These are phyloP conservation scores for Penicillium sp. DNA, from an alignment of 2,329 filamentous ascomycete genomes.

Conservation along the genomic window DNA sequence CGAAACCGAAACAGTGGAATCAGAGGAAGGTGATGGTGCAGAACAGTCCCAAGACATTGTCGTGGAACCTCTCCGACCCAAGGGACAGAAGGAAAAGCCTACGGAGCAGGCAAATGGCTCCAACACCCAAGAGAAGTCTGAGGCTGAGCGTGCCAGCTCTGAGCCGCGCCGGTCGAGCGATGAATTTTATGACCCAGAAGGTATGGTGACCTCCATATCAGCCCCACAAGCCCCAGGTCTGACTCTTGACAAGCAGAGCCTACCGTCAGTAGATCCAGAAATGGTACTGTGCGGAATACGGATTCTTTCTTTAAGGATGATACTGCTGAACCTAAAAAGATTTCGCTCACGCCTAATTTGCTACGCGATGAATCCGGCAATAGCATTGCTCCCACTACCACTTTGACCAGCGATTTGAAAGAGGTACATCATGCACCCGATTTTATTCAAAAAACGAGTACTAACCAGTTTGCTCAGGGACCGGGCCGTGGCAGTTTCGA, in stretches of 20 bases:
- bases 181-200: conserved; percentile 54
- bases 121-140: conserved; percentile 18
- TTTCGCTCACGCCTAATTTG: conserved; percentile 88
- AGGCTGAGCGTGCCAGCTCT: conserved; percentile 27
- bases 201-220: conserved; percentile 22
- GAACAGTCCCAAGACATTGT: conserved; percentile 38
- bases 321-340: conserved; percentile 90
- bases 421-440: conserved; percentile 29
- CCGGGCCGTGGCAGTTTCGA: conserved; percentile 63
- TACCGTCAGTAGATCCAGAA: conserved; percentile 57
- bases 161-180: conserved; percentile 54
- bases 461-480: conserved; percentile 35
- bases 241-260: conserved; percentile 19
- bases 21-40: conserved; percentile 30
- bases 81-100: conserved; percentile 35
- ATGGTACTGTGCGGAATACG: conserved; percentile 81
- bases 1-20: conserved; percentile 45
- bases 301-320: conserved; percentile 99
- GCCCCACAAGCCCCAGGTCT: no score
- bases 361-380: conserved; percentile 66
- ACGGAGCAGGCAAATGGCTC: conserved; percentile 21
- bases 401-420: conserved; percentile 32
- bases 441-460: neutral
- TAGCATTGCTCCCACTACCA: neutral
- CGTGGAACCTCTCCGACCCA: conserved; percentile 43